A percentile compares a stretch with the other conserved stretches of the same genome.
Evolutionary conservation across 345 rosid genomes (phyloP).

Genomic region (Eucalyptus camaldulensis): DNA sequence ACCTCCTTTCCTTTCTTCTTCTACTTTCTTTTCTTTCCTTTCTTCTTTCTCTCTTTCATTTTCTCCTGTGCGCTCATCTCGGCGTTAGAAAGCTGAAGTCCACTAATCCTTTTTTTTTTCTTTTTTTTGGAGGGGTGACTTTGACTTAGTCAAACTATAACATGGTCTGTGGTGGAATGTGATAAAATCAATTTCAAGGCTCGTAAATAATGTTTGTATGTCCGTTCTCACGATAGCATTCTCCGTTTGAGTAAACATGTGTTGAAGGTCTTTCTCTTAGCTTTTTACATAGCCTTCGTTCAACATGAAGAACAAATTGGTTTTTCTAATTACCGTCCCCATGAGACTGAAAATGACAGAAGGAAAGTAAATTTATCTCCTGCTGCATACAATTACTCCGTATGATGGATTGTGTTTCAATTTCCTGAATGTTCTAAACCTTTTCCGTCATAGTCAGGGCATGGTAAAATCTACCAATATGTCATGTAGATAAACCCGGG

Average conservation of each 20-base stretch:
- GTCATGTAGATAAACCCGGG: neutral
- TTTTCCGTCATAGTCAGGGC: neutral
- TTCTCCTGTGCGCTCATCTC: fast-evolving
- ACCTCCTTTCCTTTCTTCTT: neutral
- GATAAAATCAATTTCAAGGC: fast-evolving
- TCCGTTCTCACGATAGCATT: neutral
- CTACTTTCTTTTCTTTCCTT: no score
- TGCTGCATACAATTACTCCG: neutral
- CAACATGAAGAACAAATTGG: neutral
- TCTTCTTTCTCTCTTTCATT: neutral
- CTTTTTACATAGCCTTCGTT: neutral
- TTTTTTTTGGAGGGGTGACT: no score
- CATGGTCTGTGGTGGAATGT: neutral
- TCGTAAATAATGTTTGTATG: neutral
- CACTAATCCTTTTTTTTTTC: neutral
- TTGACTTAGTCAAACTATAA: neutral
- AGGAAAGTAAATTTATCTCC: neutral
- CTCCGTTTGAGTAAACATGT: neutral
- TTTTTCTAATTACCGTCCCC: neutral
- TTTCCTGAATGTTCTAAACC: neutral
- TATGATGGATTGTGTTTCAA: neutral
- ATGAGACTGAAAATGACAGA: neutral
- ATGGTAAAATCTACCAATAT: neutral
- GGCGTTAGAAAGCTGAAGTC: neutral
- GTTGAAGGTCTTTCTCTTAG: neutral